Evolutionary conservation across 441 rosid genomes (phyloP).

Genomic region (Arabidopsis lyrata): DNA sequence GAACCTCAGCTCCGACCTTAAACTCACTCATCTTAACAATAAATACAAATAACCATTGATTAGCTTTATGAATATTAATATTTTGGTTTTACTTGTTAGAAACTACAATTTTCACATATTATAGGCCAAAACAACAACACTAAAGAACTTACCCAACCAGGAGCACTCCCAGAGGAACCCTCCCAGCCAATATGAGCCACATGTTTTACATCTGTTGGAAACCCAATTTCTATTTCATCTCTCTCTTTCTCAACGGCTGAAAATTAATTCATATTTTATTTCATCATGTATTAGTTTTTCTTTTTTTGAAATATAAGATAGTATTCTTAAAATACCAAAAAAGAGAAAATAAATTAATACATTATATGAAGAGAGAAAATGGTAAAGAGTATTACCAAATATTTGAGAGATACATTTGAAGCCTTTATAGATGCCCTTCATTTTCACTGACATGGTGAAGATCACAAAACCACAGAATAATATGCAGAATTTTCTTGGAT

Average conservation of each 20-base stretch:
- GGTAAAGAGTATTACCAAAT: constrained; percentile 62
- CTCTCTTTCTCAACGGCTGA: constrained; percentile 56
- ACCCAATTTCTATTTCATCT: constrained; percentile 67
- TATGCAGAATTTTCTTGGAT: background rate
- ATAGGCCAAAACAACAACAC: background rate
- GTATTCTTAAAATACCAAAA: background rate
- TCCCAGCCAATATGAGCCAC: constrained; percentile 78
- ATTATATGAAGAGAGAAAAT: background rate
- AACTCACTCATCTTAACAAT: constrained; percentile 79
- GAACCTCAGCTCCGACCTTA: constrained; percentile 52
- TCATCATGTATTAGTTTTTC: constrained; percentile 5
- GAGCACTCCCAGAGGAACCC: constrained; percentile 60
- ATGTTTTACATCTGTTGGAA: constrained; percentile 78
- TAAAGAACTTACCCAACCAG: constrained; percentile 58
- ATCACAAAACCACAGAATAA: constrained; percentile 14
- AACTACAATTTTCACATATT: background rate
- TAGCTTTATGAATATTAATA: constrained; percentile 3
- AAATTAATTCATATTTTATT: background rate
- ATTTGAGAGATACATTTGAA: constrained; percentile 88
- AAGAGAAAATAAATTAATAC: background rate
- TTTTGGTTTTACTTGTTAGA: constrained; percentile 15
- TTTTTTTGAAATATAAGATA: background rate
- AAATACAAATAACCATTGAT: constrained; percentile 11
- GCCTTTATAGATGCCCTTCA: constrained; percentile 87
- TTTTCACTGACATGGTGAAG: constrained; percentile 69